Conservation (phyloP, 2,329 filamentous ascomycete genomes). For the Fusarium anguioides region DNA sequence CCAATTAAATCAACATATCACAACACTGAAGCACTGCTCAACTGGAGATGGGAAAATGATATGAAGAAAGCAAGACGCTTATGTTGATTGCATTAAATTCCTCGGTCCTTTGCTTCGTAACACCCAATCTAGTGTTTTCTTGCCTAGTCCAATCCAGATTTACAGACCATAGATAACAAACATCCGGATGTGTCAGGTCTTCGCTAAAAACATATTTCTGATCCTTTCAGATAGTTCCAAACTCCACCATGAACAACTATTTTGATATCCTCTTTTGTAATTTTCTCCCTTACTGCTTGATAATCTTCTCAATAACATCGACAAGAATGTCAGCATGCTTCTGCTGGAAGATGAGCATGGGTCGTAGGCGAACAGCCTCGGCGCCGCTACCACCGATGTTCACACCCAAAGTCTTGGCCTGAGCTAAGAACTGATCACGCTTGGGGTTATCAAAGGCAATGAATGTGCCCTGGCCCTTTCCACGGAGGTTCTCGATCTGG, state of each 20-base stretch:
- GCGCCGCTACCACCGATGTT: slow-evolving; percentile 89
- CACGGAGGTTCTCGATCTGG: slow-evolving; percentile 84
- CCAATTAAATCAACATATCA: too few relatives aligned
- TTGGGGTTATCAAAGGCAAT: slow-evolving; percentile 89
- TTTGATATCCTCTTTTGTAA: background rate
- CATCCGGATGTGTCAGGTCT: background rate
- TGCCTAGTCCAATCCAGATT: background rate
- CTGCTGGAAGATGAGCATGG: slow-evolving; percentile 94
- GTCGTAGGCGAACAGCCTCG: slow-evolving; percentile 80
- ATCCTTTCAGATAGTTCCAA: slow-evolving; percentile 9
- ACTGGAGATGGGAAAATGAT: background rate
- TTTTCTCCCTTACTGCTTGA: slow-evolving; percentile 55
- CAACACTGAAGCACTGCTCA: too few relatives aligned
- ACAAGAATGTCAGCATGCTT: slow-evolving; percentile 88
- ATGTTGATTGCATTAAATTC: slow-evolving; percentile 10
- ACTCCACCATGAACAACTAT: slow-evolving; percentile 22
- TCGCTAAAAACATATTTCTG: slow-evolving; percentile 14
- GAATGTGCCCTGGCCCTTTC: slow-evolving; percentile 90
- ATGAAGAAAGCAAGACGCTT: slow-evolving; percentile 1
- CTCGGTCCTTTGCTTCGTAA: background rate
- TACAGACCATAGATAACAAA: background rate
- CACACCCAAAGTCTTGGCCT: slow-evolving; percentile 82
- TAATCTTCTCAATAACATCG: slow-evolving; percentile 80
- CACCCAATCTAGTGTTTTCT: background rate
- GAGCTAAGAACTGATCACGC: slow-evolving; percentile 81